Base-by-base conservation (phyloP, 2,329 filamentous ascomycete genomes). In the Xylaria sp. region DNA sequence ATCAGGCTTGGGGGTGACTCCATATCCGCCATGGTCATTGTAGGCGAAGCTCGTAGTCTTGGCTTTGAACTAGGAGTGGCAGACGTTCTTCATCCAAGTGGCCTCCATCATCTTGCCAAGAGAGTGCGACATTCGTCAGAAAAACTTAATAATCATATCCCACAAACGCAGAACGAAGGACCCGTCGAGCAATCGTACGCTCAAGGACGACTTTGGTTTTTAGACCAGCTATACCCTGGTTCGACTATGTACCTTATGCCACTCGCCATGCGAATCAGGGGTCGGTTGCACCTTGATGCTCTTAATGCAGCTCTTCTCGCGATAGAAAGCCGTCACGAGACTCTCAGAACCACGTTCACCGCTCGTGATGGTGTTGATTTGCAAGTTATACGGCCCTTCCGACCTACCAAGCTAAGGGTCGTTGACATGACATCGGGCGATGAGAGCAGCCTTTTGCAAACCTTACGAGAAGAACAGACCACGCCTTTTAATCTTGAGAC, bases 1-100 rank as follows among this genome's bases (percentile, higher is more conserved):
- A 69, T 76, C 39, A 41, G 61, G n/a, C 66, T 76, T 4, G 75
- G 75, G 8, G 75, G 75, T n/a, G 70, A 75, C 60, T 76, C 75
- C 13, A 66, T 75, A n/a, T 28, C 36, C 18, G 70, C 73, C 7
- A 75, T 75, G 70, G 55, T 62, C 23, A 56, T 72, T 23, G 73
- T 71, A 23, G 55, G 33, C 20, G 48, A 58, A 43, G 54, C 62
- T 20, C 54, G 48, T 23, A 48, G 49, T 20, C n/a, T 51, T 4
- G 62, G 62, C 28, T 49, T 64, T 10, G 25, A 51, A 31, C 28
- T 64, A 23, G 51, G 51, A 4, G 62, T 64, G 12, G 28, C 62
- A 33, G 51, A 64, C n/a, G 43, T 64, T 31, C 43, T 64, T 41
- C 49, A 55, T 55, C 49, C 33, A 52, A 41, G 20, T 41, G 59